Base-by-base conservation (phyloP, 805 yeast species). In the Candida argentea region DNA sequence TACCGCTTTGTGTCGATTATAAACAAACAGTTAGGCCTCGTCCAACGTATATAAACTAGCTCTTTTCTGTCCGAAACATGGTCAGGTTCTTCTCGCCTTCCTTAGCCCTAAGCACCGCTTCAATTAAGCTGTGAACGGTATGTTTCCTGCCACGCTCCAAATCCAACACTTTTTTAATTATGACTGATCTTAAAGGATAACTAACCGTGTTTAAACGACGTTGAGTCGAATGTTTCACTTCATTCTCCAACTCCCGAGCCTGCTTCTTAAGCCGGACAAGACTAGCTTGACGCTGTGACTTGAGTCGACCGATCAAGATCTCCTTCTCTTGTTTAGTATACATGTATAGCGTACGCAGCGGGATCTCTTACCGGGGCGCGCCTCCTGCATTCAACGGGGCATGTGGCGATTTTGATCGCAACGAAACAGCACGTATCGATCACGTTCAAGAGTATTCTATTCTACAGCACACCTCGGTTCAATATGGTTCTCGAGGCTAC, bases 401-500 rank as follows among this genome's bases (percentile, higher is more conserved):
- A n/a, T n/a, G n/a, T n/a, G n/a, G n/a, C n/a, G n/a, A n/a, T n/a
- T 18, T 18, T 18, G 20, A 18, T 18, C 10, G 20, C 20, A 18
- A 8, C 7, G 20, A 8, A 7, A 18, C 7, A 18, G 20, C 20
- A 18, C 10, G 9, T 18, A 18, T 16, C 22, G n/a, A 16, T 26
- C 13, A 10, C 13, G 17, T 18, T 18, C 10, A 7, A 10, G 20
- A 18, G 20, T 18, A 8, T 10, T 18, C 20, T 10, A 8, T 8
- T 11, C 24, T 16, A 15, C 16, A 16, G 16, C 20, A 24, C 20
- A 23, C 15, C 23, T 19, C 13, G 12, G 14, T 25, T 39, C 33
- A 66, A 48, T 30, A 86, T 86, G 96, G 95, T 80, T 38, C 70
- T 87, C 46, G 98, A 91, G 60, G 97, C 97, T 38, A 82, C 95